Percentiles rank a stretch among this genome's conserved stretches.
Evolutionary conservation across 495 filamentous ascomycete species (phyloP).

Genomic region (Xylaria sp.): DNA sequence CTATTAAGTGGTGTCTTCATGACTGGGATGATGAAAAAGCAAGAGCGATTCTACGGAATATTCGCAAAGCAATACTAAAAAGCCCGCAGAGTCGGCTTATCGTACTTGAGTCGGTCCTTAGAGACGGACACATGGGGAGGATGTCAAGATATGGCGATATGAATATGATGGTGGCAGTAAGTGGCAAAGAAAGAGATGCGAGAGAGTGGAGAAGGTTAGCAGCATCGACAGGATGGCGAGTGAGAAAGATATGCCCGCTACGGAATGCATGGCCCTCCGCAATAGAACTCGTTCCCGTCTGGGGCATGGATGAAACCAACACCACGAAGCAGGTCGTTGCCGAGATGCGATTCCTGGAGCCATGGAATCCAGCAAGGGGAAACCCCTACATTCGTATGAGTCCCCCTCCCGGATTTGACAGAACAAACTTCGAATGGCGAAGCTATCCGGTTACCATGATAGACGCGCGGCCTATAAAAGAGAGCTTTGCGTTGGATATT

Average conservation of each 20-base stretch:
- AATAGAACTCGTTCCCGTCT: constrained; percentile 33
- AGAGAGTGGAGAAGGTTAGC: constrained; percentile 20
- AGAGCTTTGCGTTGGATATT: background rate
- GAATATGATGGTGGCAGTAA: constrained; percentile 32
- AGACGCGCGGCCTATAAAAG: background rate
- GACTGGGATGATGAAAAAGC: constrained; percentile 41
- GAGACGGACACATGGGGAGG: constrained; percentile 26
- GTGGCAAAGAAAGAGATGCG: constrained; percentile 27
- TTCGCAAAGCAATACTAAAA: constrained; percentile 26
- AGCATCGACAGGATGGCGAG: constrained; percentile 26
- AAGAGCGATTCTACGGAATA: constrained; percentile 25
- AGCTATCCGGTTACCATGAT: background rate
- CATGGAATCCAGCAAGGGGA: constrained; percentile 21
- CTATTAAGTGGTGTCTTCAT: constrained; percentile 44
- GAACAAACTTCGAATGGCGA: background rate
- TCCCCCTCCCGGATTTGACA: constrained; percentile 15
- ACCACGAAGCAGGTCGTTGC: background rate
- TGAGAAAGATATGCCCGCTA: constrained; percentile 28
- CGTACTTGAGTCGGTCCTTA: constrained; percentile 40
- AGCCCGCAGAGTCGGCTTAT: constrained; percentile 27
- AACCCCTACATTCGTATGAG: constrained; percentile 25
- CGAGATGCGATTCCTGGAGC: constrained; percentile 27
- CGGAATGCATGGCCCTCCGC: constrained; percentile 36
- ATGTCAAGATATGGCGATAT: constrained; percentile 31
- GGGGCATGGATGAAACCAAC: constrained; percentile 5